Conservation (phyloP, 305 asterid species). For the Fraxinus angustifolia region DNA sequence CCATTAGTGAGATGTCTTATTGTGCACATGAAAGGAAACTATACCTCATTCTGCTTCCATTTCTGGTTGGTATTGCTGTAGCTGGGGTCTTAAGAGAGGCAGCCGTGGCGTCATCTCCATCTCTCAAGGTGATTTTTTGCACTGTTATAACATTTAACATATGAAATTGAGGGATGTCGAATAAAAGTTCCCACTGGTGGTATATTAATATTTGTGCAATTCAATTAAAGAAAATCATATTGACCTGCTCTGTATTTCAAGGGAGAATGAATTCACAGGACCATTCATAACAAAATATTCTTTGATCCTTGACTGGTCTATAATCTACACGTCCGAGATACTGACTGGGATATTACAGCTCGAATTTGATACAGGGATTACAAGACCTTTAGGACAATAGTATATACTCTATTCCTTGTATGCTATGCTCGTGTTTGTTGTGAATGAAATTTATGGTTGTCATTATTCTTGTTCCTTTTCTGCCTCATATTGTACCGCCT, state of each 20-base stretch:
- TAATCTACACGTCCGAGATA: background rate
- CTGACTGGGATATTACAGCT: background rate
- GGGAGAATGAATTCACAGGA: background rate
- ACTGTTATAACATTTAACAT: background rate
- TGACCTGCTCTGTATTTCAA: background rate
- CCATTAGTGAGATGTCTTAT: constrained; percentile 83
- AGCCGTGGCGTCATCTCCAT: constrained; percentile 67
- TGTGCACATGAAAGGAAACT: constrained; percentile 92
- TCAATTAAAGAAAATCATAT: background rate
- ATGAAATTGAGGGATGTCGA: background rate
- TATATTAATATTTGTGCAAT: background rate
- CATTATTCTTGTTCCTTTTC: background rate
- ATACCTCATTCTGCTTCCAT: constrained; percentile 58
- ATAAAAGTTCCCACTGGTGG: background rate
- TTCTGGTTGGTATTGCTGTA: constrained; percentile 62
- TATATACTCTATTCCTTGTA: background rate
- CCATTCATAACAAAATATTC: background rate
- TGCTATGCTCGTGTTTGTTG: background rate
- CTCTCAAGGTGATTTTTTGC: constrained; percentile 57
- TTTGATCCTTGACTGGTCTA: background rate
- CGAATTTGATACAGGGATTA: background rate
- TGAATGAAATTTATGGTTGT: background rate
- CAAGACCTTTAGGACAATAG: background rate
- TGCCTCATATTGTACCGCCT: background rate
- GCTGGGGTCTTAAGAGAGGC: constrained; percentile 62